Evolutionary conservation across 441 rosid species (phyloP), one percentile per base, ranked within the genome.

Genomic region (Pelargonium fulgidum): DNA sequence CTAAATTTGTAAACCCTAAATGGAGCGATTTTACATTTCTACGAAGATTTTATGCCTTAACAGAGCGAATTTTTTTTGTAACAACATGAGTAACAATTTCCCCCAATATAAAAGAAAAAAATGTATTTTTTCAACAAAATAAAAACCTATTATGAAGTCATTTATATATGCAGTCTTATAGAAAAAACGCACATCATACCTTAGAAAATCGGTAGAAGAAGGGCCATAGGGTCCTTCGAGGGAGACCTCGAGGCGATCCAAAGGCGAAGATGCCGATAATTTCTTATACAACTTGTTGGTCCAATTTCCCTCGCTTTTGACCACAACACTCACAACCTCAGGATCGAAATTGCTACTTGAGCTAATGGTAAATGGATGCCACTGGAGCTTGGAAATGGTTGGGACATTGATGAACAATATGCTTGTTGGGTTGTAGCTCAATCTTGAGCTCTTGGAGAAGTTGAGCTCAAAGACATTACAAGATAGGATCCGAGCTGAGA

Each of bases 211-310:
- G 39, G 83, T 65, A 52, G 87, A 72, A 64, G 65, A 67, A 47
- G 87, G 87, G 48, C 89, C 89, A 50, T 85, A 85, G 20, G 89
- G 89, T 29, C 89, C 89, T 75, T 85, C 89, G 7, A 82, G 64
- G 0, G 86, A 76, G 54, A 79, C 82, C 14, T 73, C 76, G 24
- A 83, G 82, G 56, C 73, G 83, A 61, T 33, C 39, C 39, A 33
- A 33, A 33, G 39, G 39, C 39, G 6, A 33, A 76, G 76, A 17
- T 79, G 68, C 2, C 50, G 87, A 82, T 79, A 83, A 75, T 73
- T 3, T 63, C 62, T 73, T 70, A 44, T 76, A 67, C 63, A 85
- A 84, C 76, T 83, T 79, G 45, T 73, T 75, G 11, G 87, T 72
- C 89, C 89, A 85, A 69, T 68, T 82, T 58, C 87, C 87, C 79